Evolutionary conservation across 805 yeast species (phyloP).

Genomic region (Ogataea sp.): DNA sequence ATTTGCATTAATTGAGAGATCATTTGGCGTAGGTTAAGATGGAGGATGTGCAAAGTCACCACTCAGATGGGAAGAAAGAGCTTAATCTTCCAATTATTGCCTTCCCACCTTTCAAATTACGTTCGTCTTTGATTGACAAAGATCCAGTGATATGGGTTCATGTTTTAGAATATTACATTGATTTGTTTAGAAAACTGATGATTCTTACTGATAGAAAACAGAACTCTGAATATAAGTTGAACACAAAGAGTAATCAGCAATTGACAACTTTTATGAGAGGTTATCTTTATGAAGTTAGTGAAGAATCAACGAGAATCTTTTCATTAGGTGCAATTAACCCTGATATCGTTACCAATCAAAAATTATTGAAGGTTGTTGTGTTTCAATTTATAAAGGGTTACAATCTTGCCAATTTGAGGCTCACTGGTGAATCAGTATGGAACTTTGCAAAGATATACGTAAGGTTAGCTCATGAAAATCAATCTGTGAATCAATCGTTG

Average conservation of each 20-base stretch:
- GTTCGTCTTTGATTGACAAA: conserved; percentile 72
- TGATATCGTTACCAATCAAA: conserved; percentile 50
- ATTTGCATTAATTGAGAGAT: too few relatives aligned
- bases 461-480: conserved; percentile 22
- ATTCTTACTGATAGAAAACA: conserved; percentile 17
- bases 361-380: conserved; percentile 37
- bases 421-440: conserved; percentile 61
- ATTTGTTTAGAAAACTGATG: conserved; percentile 39
- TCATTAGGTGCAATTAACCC: conserved; percentile 69
- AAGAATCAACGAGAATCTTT: conserved; percentile 51
- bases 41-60: too few relatives aligned
- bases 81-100: conserved; percentile 51
- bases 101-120: conserved; percentile 66
- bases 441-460: conserved; percentile 50
- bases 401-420: conserved; percentile 47
- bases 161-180: conserved; percentile 55
- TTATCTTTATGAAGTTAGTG: conserved; percentile 52
- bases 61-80: conserved; percentile 3
- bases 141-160: conserved; percentile 84
- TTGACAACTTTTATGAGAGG: conserved; percentile 46
- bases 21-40: too few relatives aligned
- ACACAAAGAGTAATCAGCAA: conserved; percentile 51
- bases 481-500: conserved; percentile 20
- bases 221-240: conserved; percentile 31
- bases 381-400: conserved; percentile 41